These are phyloP conservation scores for Penicillium dipodomyicola DNA, from an alignment of 495 filamentous ascomycete species.

Conservation along the genomic window DNA sequence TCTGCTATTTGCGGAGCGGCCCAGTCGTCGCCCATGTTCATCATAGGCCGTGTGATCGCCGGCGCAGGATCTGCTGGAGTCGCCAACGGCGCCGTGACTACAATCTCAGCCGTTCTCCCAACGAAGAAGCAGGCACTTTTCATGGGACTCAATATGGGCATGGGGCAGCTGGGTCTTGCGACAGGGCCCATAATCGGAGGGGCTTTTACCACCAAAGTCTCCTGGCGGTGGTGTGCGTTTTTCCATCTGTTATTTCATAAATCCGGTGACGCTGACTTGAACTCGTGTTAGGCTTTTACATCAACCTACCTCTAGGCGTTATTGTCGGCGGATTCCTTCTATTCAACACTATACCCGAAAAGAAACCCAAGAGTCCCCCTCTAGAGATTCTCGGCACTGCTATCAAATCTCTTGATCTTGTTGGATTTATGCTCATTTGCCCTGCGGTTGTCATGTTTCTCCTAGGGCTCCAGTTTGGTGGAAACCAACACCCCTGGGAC, in stretches of 20 bases:
- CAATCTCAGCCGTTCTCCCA: constrained; percentile 21
- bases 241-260: neutral
- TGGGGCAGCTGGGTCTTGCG: constrained; percentile 29
- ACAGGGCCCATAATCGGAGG: constrained; percentile 33
- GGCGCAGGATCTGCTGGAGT: constrained; percentile 51
- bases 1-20: constrained; percentile 65
- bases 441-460: constrained; percentile 60
- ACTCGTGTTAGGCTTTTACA: constrained; percentile 27
- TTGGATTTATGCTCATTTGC: constrained; percentile 17
- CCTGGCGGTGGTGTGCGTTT: constrained; percentile 37
- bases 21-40: constrained; percentile 15
- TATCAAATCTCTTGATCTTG: constrained; percentile 19
- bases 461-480: constrained; percentile 71
- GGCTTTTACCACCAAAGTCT: constrained; percentile 27
- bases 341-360: constrained; percentile 32
- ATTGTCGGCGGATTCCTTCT: constrained; percentile 48
- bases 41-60: constrained; percentile 52
- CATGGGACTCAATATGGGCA: constrained; percentile 24
- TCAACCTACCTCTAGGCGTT: constrained; percentile 59
- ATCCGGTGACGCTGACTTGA: neutral
- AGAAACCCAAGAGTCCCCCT: constrained; percentile 2
- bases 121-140: constrained; percentile 20
- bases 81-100: constrained; percentile 21
- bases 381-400: constrained; percentile 10
- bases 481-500: constrained; percentile 59